These are phyloP conservation scores for Kentomonas sorsogonicus DNA, from an alignment of 208 protist species.

Conservation along the genomic window DNA sequence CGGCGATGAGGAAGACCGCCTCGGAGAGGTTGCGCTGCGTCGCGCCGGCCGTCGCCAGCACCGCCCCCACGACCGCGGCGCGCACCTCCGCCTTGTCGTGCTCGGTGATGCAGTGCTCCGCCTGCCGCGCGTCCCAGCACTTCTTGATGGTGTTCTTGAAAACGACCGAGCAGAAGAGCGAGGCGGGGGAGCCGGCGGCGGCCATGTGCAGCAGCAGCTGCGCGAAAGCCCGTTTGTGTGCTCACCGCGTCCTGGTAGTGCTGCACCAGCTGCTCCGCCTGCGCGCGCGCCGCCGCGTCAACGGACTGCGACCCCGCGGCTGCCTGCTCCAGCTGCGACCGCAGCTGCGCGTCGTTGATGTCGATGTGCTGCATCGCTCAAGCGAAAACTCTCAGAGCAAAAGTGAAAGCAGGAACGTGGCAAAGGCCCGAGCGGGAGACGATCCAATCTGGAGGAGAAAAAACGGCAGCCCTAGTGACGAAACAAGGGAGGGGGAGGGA, in stretches of 20 bases:
- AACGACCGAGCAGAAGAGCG: slow-evolving; percentile 67
- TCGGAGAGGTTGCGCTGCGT: slow-evolving; percentile 89
- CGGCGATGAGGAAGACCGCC: slow-evolving; percentile 82
- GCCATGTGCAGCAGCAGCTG: slow-evolving; percentile 49
- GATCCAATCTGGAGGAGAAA: not conserved
- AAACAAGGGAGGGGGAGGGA: no score
- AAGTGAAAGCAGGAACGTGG: not conserved
- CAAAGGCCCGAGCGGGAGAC: not conserved
- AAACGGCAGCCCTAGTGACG: no score
- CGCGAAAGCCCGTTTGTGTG: slow-evolving; percentile 60
- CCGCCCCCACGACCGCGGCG: slow-evolving; percentile 38
- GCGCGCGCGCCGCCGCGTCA: slow-evolving; percentile 36
- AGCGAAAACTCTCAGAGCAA: no score
- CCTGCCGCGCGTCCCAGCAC: slow-evolving; percentile 63
- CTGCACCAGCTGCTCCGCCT: slow-evolving; percentile 54
- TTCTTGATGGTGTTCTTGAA: slow-evolving; percentile 86
- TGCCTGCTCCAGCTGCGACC: slow-evolving; percentile 23
- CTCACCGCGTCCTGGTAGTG: slow-evolving; percentile 60
- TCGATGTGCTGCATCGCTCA: slow-evolving; percentile 42
- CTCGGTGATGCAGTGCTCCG: slow-evolving; percentile 78
- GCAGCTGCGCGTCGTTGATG: slow-evolving; percentile 30
- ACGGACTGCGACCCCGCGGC: slow-evolving; percentile 39
- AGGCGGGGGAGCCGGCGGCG: slow-evolving; percentile 17
- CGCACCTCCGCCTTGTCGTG: slow-evolving; percentile 62
- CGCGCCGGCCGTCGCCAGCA: slow-evolving; percentile 43